Conservation (phyloP, 306 rosid genomes). For the Cucumis melo region DNA sequence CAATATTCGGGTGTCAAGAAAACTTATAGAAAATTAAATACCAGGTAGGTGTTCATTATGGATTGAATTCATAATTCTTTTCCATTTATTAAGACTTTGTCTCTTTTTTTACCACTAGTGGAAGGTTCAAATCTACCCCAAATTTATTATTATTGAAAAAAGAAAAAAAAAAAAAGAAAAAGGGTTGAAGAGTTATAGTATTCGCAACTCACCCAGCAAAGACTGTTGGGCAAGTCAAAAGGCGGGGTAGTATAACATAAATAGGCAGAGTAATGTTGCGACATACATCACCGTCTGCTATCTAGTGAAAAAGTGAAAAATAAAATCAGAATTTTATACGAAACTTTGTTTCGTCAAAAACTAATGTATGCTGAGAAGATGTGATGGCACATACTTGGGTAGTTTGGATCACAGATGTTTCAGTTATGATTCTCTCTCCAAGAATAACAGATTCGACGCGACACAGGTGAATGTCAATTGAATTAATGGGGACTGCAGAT, state of each 20-base stretch:
- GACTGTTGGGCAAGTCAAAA: constrained; percentile 78
- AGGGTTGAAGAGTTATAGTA: neutral
- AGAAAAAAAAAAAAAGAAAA: too few species aligned
- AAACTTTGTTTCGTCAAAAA: neutral
- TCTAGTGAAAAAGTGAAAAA: constrained; percentile 25
- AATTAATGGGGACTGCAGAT: constrained; percentile 67
- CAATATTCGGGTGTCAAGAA: too few species aligned
- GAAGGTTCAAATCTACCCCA: neutral
- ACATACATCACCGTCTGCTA: constrained; percentile 83
- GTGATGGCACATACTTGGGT: constrained; percentile 52
- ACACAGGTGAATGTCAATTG: constrained; percentile 72
- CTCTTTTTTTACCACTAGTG: neutral
- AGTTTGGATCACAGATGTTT: constrained; percentile 70
- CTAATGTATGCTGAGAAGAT: neutral
- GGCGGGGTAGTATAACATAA: constrained; percentile 71
- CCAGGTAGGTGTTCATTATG: too few species aligned
- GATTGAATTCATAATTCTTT: too few species aligned
- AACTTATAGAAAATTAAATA: too few species aligned
- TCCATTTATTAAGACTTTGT: too few species aligned
- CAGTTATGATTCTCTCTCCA: constrained; percentile 71
- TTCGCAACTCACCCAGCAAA: constrained; percentile 61
- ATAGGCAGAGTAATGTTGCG: constrained; percentile 57
- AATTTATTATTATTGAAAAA: too few species aligned
- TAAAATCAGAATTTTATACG: neutral
- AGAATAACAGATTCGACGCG: constrained; percentile 78